Evolutionary conservation across 2,329 filamentous ascomycete genomes (phyloP).

Genomic region (Ophiostoma tasmaniense): DNA sequence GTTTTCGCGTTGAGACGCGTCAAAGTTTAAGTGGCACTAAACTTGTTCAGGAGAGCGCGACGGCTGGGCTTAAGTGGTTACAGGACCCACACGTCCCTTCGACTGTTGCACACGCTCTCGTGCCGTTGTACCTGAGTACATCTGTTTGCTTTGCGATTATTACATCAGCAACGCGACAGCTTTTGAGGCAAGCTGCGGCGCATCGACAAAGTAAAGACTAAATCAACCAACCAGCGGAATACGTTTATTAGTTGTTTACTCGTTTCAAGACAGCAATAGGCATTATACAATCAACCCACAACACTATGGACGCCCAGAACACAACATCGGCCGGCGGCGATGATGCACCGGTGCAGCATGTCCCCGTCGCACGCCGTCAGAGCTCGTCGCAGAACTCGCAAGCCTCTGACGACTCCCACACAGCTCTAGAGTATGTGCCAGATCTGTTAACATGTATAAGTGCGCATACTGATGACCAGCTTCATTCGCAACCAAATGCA

Average conservation of each 20-base stretch:
- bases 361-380: slow-evolving; percentile 37
- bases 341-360: slow-evolving; percentile 35
- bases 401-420: slow-evolving; percentile 57
- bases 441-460: no score
- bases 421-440: slow-evolving; percentile 54
- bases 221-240: not conserved
- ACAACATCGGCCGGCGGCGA: slow-evolving; percentile 28
- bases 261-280: not conserved
- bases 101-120: not conserved
- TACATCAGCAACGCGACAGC: slow-evolving; percentile 2
- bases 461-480: slow-evolving; percentile 1
- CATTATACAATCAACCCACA: not conserved
- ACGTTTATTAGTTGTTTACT: not conserved
- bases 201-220: not conserved
- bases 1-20: slow-evolving; percentile 24
- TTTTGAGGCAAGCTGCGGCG: not conserved
- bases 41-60: slow-evolving; percentile 18
- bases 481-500: slow-evolving; percentile 85
- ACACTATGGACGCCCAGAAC: no score
- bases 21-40: slow-evolving; percentile 35
- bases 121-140: not conserved
- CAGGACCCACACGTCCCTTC: not conserved
- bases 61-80: not conserved
- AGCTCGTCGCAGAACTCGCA: slow-evolving; percentile 57
- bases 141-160: not conserved